These are phyloP conservation scores for Mortierella polycephala DNA, from an alignment of 371 early-diverging fungal species.

Conservation along the genomic window DNA sequence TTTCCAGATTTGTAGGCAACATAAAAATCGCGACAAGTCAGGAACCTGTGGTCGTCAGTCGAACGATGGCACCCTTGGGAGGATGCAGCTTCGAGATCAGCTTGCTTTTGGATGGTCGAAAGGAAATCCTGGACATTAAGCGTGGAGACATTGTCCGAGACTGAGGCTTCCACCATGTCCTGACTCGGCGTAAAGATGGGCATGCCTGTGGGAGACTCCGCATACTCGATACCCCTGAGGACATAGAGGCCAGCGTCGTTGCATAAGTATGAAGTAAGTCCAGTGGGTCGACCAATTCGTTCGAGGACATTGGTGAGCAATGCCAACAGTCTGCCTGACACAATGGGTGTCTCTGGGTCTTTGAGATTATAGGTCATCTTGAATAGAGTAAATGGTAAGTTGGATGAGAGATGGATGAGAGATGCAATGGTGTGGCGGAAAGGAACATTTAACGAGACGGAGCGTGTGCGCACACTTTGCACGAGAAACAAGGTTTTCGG, in stretches of 20 bases:
- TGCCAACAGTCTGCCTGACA: slow-evolving; percentile 30
- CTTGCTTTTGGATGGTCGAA: slow-evolving; percentile 9
- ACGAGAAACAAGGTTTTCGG: too few relatives aligned
- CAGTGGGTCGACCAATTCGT: slow-evolving; percentile 24
- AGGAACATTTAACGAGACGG: neutral
- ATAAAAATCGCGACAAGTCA: slow-evolving; percentile 53
- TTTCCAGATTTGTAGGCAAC: slow-evolving; percentile 47
- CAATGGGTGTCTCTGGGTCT: slow-evolving; percentile 37
- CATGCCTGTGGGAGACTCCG: slow-evolving; percentile 31
- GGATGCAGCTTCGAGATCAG: slow-evolving; percentile 18
- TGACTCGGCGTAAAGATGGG: slow-evolving; percentile 32
- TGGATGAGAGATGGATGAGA: neutral
- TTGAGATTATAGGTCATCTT: slow-evolving; percentile 37
- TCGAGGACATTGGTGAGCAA: slow-evolving; percentile 35
- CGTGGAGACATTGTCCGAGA: slow-evolving; percentile 1
- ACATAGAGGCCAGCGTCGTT: slow-evolving; percentile 38
- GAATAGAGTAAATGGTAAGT: neutral
- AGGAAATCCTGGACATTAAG: slow-evolving; percentile 26
- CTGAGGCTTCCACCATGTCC: slow-evolving; percentile 29
- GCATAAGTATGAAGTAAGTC: slow-evolving; percentile 26
- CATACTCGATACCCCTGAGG: slow-evolving; percentile 27
- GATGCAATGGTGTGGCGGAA: neutral
- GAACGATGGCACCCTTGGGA: neutral
- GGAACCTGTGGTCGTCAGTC: slow-evolving; percentile 11
- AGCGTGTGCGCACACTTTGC: too few relatives aligned